These are phyloP conservation scores for Pestalotiopsis sp. DNA, from an alignment of 2,329 filamentous ascomycete genomes.

Conservation along the genomic window DNA sequence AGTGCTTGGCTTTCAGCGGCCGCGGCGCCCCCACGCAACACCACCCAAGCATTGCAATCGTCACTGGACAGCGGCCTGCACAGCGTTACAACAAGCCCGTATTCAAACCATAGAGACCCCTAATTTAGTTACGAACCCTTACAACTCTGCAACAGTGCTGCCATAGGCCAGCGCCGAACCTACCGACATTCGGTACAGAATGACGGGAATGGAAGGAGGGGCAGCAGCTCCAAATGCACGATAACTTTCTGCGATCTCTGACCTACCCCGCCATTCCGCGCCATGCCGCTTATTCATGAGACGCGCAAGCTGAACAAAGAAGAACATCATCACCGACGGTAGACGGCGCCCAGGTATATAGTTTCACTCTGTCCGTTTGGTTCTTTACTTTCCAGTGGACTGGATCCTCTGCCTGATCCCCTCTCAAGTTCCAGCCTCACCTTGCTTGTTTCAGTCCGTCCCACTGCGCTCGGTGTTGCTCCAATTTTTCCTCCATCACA, in stretches of 20 bases:
- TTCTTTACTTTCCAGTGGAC: background rate
- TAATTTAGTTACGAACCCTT: background rate
- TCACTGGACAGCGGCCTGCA: background rate
- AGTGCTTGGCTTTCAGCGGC: background rate
- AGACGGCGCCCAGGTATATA: slow-evolving; percentile 1
- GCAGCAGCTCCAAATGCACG: background rate
- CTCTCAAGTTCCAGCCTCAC: background rate
- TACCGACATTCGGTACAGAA: background rate
- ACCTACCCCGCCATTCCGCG: background rate
- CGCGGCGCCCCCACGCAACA: background rate
- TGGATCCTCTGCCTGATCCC: background rate
- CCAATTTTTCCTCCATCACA: background rate
- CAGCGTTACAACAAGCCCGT: background rate
- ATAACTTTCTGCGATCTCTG: background rate
- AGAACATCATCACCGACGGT: background rate
- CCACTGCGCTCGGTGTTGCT: slow-evolving; percentile 3
- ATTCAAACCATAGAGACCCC: background rate
- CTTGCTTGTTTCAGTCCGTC: background rate
- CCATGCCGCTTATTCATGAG: background rate
- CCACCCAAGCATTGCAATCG: background rate
- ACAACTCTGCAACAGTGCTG: background rate
- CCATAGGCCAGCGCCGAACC: background rate
- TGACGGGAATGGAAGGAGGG: background rate
- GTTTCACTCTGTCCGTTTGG: background rate
- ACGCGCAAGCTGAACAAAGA: slow-evolving; percentile 2